Evolutionary conservation across 179 eudicot species (phyloP).

Genomic region (Gypsophila paniculata): DNA sequence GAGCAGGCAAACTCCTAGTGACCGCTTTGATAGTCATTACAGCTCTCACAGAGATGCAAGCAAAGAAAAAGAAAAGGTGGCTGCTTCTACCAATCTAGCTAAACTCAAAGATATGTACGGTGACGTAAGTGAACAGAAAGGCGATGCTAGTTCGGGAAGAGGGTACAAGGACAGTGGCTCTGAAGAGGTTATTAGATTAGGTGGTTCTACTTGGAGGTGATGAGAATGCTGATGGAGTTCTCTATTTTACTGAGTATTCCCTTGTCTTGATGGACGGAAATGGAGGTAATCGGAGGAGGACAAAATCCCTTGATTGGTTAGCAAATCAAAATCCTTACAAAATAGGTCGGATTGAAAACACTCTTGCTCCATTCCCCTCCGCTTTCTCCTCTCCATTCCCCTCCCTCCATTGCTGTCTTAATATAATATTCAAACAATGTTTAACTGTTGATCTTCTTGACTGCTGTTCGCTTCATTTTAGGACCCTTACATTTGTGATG

Average conservation of each 20-base stretch:
- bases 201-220: conserved; percentile 77
- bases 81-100: conserved; percentile 69
- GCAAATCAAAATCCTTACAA: too few relatives aligned
- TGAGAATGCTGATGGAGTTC: conserved; percentile 4
- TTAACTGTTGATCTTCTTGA: not conserved
- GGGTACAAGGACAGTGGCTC: conserved; percentile 48
- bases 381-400: not conserved
- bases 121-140: conserved; percentile 52
- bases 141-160: conserved; percentile 39
- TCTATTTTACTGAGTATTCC: not conserved
- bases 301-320: not conserved
- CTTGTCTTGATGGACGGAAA: not conserved
- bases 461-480: not conserved
- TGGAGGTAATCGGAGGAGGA: not conserved
- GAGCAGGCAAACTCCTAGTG: conserved; percentile 41
- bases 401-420: not conserved
- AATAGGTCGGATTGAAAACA: not conserved
- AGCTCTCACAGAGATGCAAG: conserved; percentile 42
- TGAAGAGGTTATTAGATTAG: conserved; percentile 78
- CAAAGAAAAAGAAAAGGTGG: conserved; percentile 59
- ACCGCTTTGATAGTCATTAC: conserved; percentile 31
- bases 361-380: not conserved
- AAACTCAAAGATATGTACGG: conserved; percentile 86
- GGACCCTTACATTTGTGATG: conserved; percentile 15
- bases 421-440: not conserved